phyloP scores from a whole-genome alignment of 164 flowering plant genomes.

The Piper longum region DNA sequence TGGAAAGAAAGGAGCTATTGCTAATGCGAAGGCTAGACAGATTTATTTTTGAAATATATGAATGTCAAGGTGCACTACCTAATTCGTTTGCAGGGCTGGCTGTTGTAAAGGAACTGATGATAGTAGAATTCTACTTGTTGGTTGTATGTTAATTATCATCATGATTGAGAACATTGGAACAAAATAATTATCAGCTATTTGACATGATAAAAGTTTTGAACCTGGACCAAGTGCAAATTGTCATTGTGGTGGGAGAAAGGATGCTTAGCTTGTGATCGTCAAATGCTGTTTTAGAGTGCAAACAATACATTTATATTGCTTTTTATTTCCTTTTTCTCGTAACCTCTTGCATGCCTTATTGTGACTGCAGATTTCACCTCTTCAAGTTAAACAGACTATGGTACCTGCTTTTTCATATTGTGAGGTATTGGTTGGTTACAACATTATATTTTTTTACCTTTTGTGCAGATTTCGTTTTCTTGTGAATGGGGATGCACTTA shows the following conservation, averaged over 20 bases:
- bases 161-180: not conserved
- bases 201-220: not conserved
- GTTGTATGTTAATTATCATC: not conserved
- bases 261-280: too few species aligned
- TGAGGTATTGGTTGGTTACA: not conserved
- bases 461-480: not conserved
- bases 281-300: too few species aligned
- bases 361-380: not conserved
- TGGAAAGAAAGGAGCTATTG: not conserved
- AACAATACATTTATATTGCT: too few species aligned
- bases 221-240: too few species aligned
- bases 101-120: not conserved
- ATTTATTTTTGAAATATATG: too few species aligned
- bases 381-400: not conserved
- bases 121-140: not conserved
- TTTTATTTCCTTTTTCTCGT: too few species aligned
- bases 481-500: too few species aligned
- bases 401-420: not conserved
- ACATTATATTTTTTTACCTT: too few species aligned
- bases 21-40: not conserved
- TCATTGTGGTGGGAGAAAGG: too few species aligned
- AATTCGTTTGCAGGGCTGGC: not conserved
- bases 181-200: too few species aligned
- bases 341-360: too few species aligned
- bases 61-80: too few species aligned